Percentiles rank a stretch among this genome's conserved stretches.
Evolutionary conservation across 768 basidiomycete species (phyloP).

Genomic region (Trametopsis cervina): DNA sequence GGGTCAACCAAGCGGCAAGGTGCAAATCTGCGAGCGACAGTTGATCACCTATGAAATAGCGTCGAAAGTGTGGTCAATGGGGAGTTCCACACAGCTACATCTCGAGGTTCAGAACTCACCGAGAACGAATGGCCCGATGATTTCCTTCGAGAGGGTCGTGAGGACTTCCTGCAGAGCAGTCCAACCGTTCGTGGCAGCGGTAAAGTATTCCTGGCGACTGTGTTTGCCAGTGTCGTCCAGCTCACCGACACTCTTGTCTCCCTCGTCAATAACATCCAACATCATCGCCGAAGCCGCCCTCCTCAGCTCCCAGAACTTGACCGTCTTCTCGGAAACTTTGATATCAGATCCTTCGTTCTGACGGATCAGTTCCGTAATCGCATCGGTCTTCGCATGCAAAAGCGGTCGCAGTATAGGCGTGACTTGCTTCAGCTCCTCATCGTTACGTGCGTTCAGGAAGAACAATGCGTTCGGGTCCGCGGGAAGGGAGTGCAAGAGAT

Average conservation of each 20-base stretch:
- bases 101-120: slow-evolving; percentile 35
- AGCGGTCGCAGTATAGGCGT: slow-evolving; percentile 35
- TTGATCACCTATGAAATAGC: slow-evolving; percentile 59
- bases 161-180: slow-evolving; percentile 39
- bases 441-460: slow-evolving; percentile 53
- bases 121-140: slow-evolving; percentile 57
- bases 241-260: slow-evolving; percentile 32
- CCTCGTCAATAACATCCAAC: slow-evolving; percentile 39
- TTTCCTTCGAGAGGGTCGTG: slow-evolving; percentile 42
- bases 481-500: slow-evolving; percentile 54
- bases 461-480: slow-evolving; percentile 58
- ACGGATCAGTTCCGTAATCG: slow-evolving; percentile 37
- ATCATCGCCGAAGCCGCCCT: slow-evolving; percentile 36
- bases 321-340: slow-evolving; percentile 55
- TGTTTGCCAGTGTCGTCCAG: slow-evolving; percentile 33
- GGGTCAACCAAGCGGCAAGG: slow-evolving; percentile 67
- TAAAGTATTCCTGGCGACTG: slow-evolving; percentile 44
- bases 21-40: slow-evolving; percentile 78
- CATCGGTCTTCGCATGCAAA: slow-evolving; percentile 41
- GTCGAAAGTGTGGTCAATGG: not conserved
- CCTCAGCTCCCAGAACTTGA: slow-evolving; percentile 54
- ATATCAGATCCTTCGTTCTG: slow-evolving; percentile 43
- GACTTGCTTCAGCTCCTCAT: slow-evolving; percentile 41
- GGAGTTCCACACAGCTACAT: not conserved
- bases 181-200: slow-evolving; percentile 46